Percentiles rank a stretch among this genome's conserved stretches.
These are phyloP conservation scores for Xylaria curta DNA, from an alignment of 495 filamentous ascomycete species.

Conservation along the genomic window DNA sequence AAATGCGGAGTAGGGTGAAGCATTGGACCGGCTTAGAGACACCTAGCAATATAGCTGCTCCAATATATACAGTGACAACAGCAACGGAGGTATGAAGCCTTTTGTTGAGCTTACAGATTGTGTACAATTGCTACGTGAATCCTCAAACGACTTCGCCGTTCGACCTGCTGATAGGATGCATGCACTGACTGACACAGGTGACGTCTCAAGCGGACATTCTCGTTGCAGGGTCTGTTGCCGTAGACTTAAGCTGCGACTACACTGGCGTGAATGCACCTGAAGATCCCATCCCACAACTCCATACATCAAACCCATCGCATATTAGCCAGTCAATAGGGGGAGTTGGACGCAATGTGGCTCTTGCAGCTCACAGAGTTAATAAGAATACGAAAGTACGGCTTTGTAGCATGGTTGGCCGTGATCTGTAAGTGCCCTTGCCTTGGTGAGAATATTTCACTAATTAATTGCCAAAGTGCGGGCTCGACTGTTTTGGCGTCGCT, in stretches of 20 bases:
- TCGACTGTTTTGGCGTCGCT: constrained; percentile 70
- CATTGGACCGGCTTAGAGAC: constrained; percentile 21
- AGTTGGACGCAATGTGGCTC: constrained; percentile 92
- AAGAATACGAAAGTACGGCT: constrained; percentile 60
- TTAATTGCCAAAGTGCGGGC: constrained; percentile 58
- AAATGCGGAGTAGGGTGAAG: constrained; percentile 32
- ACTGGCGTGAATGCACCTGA: constrained; percentile 47
- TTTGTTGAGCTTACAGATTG: constrained; percentile 19
- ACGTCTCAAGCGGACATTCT: constrained; percentile 64
- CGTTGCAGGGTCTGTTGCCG: constrained; percentile 86
- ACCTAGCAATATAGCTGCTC: constrained; percentile 20
- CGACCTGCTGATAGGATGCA: not conserved
- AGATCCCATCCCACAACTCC: constrained; percentile 57
- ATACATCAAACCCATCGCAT: constrained; percentile 85
- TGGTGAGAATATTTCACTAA: not conserved
- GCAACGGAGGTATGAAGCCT: constrained; percentile 34
- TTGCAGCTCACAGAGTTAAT: constrained; percentile 68
- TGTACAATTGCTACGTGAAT: constrained; percentile 3
- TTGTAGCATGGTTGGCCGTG: constrained; percentile 78
- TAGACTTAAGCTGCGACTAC: constrained; percentile 87
- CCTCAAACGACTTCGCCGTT: not conserved
- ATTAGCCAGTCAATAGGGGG: constrained; percentile 87
- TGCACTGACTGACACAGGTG: constrained; percentile 34
- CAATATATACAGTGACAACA: constrained; percentile 26
- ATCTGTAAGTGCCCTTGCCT: constrained; percentile 55